These are phyloP conservation scores for Neofusicoccum umdonicola DNA, from an alignment of 2,329 filamentous ascomycete genomes.

Conservation along the genomic window DNA sequence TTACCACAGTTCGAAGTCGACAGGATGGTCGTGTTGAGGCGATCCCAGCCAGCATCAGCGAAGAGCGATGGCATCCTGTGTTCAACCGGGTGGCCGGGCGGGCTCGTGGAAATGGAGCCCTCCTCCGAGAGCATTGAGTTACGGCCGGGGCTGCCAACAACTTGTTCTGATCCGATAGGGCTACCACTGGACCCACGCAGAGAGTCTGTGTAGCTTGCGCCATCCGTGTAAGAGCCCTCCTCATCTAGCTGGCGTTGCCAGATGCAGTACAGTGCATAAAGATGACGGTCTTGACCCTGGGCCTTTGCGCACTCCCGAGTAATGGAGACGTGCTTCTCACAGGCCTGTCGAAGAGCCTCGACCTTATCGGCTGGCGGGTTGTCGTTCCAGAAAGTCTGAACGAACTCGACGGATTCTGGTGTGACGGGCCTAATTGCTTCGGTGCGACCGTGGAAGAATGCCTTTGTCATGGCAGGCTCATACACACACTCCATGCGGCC, in stretches of 20 bases:
- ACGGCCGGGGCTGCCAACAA: conserved; percentile 53
- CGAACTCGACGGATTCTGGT: conserved; percentile 78
- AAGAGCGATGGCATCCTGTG: conserved; percentile 74
- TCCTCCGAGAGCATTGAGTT: conserved; percentile 52
- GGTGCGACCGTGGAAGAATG: conserved; percentile 87
- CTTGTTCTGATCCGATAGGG: conserved; percentile 32
- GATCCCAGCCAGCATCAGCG: conserved; percentile 87
- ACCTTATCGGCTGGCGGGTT: conserved; percentile 80
- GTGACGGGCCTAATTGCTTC: conserved; percentile 90
- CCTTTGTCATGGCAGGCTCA: conserved; percentile 97
- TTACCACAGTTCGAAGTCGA: conserved; percentile 99
- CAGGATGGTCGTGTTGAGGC: conserved; percentile 88
- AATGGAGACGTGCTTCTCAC: conserved; percentile 73
- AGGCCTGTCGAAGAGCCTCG: conserved; percentile 78
- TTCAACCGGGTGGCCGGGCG: conserved; percentile 44
- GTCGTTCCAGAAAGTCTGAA: conserved; percentile 93
- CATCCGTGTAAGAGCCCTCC: conserved; percentile 55
- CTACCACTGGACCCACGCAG: conserved; percentile 48
- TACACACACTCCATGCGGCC: conserved; percentile 93
- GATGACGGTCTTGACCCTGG: conserved; percentile 84
- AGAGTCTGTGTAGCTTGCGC: conserved; percentile 53
- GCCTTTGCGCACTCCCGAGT: conserved; percentile 87
- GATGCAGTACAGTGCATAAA: conserved; percentile 90
- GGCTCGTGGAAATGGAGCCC: conserved; percentile 50
- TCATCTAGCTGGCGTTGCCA: conserved; percentile 90